These are phyloP conservation scores for Rhizopus delemar DNA, from an alignment of 371 early-diverging fungal species.

Conservation along the genomic window DNA sequence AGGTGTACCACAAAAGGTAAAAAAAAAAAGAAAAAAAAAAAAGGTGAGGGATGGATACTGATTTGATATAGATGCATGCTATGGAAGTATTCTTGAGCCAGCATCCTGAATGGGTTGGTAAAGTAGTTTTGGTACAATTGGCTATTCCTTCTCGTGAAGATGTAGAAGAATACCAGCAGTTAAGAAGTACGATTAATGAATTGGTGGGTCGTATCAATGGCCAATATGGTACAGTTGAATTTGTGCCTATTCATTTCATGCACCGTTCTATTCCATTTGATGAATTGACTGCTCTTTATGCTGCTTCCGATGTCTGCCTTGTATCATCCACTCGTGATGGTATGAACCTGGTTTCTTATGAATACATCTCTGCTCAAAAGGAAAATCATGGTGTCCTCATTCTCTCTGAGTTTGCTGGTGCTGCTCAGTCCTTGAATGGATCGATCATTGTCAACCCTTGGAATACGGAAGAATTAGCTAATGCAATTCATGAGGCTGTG, in stretches of 20 bases:
- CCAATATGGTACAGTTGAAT: slow-evolving; percentile 89
- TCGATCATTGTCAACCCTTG: slow-evolving; percentile 98
- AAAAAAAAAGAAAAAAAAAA: too few relatives aligned
- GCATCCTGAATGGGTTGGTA: slow-evolving; percentile 93
- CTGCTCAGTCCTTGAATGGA: slow-evolving; percentile 96
- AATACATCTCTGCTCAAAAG: slow-evolving; percentile 97
- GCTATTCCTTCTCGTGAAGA: slow-evolving; percentile 96
- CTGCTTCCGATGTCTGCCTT: slow-evolving; percentile 94
- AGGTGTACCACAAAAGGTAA: slow-evolving; percentile 94
- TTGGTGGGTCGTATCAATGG: slow-evolving; percentile 97
- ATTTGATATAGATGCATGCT: slow-evolving; percentile 75
- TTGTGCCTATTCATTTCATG: slow-evolving; percentile 97
- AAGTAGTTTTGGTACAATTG: slow-evolving; percentile 97
- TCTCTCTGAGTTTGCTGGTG: slow-evolving; percentile 99
- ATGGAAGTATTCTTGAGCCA: slow-evolving; percentile 90
- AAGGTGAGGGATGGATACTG: too few relatives aligned
- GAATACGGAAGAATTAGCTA: slow-evolving; percentile 95
- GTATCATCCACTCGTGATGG: slow-evolving; percentile 99
- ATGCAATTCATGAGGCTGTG: slow-evolving; percentile 90
- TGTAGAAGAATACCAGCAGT: slow-evolving; percentile 96
- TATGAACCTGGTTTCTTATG: slow-evolving; percentile 98
- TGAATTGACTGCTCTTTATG: slow-evolving; percentile 96
- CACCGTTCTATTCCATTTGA: slow-evolving; percentile 95
- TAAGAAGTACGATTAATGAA: slow-evolving; percentile 90
- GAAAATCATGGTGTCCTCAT: slow-evolving; percentile 95